Evolutionary conservation across 2,329 filamentous ascomycete species (phyloP).

Genomic region (Orbilia javanica): DNA sequence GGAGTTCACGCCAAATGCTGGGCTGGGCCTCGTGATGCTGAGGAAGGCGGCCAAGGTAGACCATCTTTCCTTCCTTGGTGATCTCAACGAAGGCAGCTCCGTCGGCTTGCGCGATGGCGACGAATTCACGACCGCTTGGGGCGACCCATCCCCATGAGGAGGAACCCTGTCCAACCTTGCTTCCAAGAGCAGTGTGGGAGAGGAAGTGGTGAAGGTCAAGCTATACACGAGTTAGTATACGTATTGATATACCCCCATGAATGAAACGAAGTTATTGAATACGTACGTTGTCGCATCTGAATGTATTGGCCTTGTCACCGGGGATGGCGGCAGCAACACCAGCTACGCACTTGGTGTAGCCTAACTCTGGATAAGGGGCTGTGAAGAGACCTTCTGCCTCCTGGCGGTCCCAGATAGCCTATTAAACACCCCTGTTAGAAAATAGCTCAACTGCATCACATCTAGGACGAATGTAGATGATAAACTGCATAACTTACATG

Average conservation of each 20-base stretch:
- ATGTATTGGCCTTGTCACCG: slow-evolving; percentile 50
- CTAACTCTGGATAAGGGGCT: slow-evolving; percentile 40
- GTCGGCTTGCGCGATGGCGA: slow-evolving; percentile 60
- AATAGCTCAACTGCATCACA: slow-evolving; percentile 50
- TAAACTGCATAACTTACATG: slow-evolving; percentile 36
- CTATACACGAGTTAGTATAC: slow-evolving; percentile 38
- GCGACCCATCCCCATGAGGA: slow-evolving; percentile 63
- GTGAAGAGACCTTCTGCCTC: slow-evolving; percentile 41
- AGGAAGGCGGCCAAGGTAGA: slow-evolving; percentile 61
- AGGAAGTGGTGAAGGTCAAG: slow-evolving; percentile 66
- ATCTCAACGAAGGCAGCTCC: slow-evolving; percentile 62
- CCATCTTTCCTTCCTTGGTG: slow-evolving; percentile 59
- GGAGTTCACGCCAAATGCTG: slow-evolving; percentile 63
- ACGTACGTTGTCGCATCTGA: slow-evolving; percentile 51
- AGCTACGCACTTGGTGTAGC: slow-evolving; percentile 39
- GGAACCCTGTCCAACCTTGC: slow-evolving; percentile 64
- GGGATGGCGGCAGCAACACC: slow-evolving; percentile 35
- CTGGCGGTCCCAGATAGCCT: slow-evolving; percentile 39
- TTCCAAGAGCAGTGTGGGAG: slow-evolving; percentile 65
- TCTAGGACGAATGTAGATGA: slow-evolving; percentile 13
- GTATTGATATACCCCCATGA: neutral
- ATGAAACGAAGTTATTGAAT: neutral
- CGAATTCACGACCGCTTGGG: slow-evolving; percentile 60
- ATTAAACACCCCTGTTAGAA: slow-evolving; percentile 40
- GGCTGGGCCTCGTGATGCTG: slow-evolving; percentile 59